Conservation (phyloP, 169 alveolate species). For the Prorocentrum cordatum region DNA sequence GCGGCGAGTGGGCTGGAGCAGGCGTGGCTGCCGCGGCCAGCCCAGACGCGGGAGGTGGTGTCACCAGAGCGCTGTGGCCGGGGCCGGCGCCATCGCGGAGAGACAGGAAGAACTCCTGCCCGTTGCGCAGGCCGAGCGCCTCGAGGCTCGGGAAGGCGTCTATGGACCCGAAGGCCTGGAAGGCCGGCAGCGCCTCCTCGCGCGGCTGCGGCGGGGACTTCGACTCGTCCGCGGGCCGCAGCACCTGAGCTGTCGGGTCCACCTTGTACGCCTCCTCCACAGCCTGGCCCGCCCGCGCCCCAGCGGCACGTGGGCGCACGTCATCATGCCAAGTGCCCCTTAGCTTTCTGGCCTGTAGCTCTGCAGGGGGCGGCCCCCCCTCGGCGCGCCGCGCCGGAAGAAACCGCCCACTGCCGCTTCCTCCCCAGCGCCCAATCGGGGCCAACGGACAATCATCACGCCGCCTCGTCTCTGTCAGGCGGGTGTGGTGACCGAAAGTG, state of each 20-base stretch:
- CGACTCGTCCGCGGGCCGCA: conserved; percentile 47
- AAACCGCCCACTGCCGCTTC: no score
- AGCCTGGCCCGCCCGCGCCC: background rate
- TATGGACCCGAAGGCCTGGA: conserved; percentile 29
- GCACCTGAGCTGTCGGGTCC: conserved; percentile 18
- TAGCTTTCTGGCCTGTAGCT: background rate
- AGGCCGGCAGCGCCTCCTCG: conserved; percentile 30
- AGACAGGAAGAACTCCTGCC: conserved; percentile 3
- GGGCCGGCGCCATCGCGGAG: background rate
- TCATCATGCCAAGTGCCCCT: background rate
- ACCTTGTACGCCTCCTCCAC: conserved; percentile 35
- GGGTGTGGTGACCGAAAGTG: no score
- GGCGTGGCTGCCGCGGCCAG: background rate
- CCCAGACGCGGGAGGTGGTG: background rate
- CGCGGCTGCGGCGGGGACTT: background rate
- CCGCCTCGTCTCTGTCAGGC: no score
- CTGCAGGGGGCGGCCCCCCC: no score
- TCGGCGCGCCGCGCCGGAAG: no score
- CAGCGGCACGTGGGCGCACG: background rate
- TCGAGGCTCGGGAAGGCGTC: conserved; percentile 46
- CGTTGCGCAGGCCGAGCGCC: conserved; percentile 18
- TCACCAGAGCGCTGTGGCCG: background rate
- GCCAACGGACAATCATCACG: no score
- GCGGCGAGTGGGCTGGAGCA: background rate
- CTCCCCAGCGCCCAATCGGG: background rate